phyloP scores from a whole-genome alignment of 164 flowering plant species.

The Pachysandra terminalis region DNA sequence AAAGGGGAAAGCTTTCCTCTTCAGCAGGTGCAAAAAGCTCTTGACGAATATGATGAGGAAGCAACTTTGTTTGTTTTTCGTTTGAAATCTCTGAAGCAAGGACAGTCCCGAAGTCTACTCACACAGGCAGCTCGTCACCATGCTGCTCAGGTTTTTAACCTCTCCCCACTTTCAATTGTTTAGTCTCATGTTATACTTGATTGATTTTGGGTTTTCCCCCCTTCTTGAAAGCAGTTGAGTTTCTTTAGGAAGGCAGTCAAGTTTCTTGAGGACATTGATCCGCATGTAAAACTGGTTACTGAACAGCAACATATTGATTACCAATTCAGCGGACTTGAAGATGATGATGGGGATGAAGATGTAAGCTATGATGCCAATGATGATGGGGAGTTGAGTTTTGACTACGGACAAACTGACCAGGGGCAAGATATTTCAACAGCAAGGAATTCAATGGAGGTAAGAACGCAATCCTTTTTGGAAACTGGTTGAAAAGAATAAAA shows the following conservation, averaged over 20 bases:
- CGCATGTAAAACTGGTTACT: constrained; percentile 61
- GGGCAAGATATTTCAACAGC: constrained; percentile 40
- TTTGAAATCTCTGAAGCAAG: constrained; percentile 80
- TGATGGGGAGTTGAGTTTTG: constrained; percentile 81
- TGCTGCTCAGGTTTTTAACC: constrained; percentile 82
- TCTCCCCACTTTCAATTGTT: constrained; percentile 3
- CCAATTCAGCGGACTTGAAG: constrained; percentile 75
- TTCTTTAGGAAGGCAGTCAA: constrained; percentile 72
- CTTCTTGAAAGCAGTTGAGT: constrained; percentile 50
- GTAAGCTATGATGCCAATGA: constrained; percentile 39
- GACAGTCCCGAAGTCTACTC: constrained; percentile 85
- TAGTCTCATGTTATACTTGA: background rate
- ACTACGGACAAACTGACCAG: constrained; percentile 54
- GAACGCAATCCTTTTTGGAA: background rate
- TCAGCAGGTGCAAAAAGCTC: constrained; percentile 63
- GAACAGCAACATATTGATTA: constrained; percentile 86
- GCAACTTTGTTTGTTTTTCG: constrained; percentile 84
- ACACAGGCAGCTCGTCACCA: constrained; percentile 96
- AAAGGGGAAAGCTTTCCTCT: constrained; percentile 55
- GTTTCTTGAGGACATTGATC: constrained; percentile 75
- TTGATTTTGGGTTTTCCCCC: background rate
- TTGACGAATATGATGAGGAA: constrained; percentile 77
- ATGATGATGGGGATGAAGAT: constrained; percentile 43
- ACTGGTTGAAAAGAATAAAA: background rate
- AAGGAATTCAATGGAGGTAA: constrained; percentile 70